Evolutionary conservation across 768 basidiomycete genomes (phyloP).

Genomic region (Sistotremastrum suecicum): DNA sequence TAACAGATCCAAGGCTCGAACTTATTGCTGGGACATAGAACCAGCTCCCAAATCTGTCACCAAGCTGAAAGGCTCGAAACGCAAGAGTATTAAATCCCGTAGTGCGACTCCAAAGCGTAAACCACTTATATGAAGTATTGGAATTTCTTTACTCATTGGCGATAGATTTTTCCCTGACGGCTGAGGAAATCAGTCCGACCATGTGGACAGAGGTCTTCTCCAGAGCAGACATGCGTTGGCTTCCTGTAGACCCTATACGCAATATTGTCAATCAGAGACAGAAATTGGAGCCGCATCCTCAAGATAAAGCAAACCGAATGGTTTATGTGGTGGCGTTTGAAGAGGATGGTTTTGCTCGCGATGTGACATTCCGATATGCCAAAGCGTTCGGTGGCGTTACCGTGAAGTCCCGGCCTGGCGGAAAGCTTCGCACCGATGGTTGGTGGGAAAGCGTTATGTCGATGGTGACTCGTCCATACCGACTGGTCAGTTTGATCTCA

Average conservation of each 20-base stretch:
- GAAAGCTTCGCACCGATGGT: constrained; percentile 42
- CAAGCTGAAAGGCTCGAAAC: constrained; percentile 42
- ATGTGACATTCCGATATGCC: constrained; percentile 86
- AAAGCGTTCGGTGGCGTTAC: constrained; percentile 68
- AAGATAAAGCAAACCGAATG: constrained; percentile 63
- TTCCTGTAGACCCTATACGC: constrained; percentile 84
- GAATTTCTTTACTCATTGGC: too few relatives aligned
- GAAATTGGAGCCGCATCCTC: constrained; percentile 56
- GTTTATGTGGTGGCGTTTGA: constrained; percentile 88
- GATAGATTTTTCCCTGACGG: too few relatives aligned
- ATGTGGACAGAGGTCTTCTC: constrained; percentile 98
- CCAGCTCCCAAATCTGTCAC: constrained; percentile 35
- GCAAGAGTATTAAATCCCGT: constrained; percentile 32
- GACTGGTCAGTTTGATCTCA: constrained; percentile 41
- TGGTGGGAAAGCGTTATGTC: constrained; percentile 77
- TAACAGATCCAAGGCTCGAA: constrained; percentile 30
- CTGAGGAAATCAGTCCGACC: constrained; percentile 41
- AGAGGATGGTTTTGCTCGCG: constrained; percentile 84
- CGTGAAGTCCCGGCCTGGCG: constrained; percentile 56
- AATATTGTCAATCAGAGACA: constrained; percentile 68
- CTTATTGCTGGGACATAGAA: constrained; percentile 19
- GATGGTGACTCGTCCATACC: constrained; percentile 59
- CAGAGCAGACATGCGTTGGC: constrained; percentile 79
- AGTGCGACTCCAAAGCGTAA: constrained; percentile 11
- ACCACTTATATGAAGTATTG: not conserved